Evolutionary conservation across 352 stramenopile genomes (phyloP).

Genomic region (Phytophthora macrochlamydospora): DNA sequence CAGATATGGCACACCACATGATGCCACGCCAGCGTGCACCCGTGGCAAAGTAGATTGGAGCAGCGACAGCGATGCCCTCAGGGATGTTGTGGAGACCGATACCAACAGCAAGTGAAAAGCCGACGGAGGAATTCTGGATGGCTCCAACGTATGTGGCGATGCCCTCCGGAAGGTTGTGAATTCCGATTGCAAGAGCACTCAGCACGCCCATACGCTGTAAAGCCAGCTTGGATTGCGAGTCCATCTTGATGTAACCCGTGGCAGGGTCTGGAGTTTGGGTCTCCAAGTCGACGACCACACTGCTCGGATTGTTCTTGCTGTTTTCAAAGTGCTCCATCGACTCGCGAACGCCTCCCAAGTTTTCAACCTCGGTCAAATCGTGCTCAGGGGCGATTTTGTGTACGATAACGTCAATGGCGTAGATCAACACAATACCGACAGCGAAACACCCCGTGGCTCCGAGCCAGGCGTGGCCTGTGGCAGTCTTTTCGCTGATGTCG

Average conservation of each 20-base stretch:
- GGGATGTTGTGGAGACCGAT: slow-evolving; percentile 98
- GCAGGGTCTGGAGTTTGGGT: slow-evolving; percentile 22
- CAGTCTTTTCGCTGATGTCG: slow-evolving; percentile 34
- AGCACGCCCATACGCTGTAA: slow-evolving; percentile 88
- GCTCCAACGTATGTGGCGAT: slow-evolving; percentile 95
- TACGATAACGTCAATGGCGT: slow-evolving; percentile 48
- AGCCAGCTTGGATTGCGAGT: slow-evolving; percentile 25
- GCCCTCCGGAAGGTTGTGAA: slow-evolving; percentile 97
- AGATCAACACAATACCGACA: slow-evolving; percentile 72
- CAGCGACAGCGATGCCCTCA: slow-evolving; percentile 94
- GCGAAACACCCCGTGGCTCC: slow-evolving; percentile 88
- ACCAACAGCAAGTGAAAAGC: slow-evolving; percentile 91
- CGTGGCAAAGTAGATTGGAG: slow-evolving; percentile 97
- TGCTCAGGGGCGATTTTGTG: slow-evolving; percentile 41
- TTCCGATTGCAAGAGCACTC: slow-evolving; percentile 90
- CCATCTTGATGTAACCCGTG: slow-evolving; percentile 27
- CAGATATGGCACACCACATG: slow-evolving; percentile 90
- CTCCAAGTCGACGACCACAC: slow-evolving; percentile 27
- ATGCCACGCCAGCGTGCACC: slow-evolving; percentile 93
- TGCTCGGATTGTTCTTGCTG: slow-evolving; percentile 17
- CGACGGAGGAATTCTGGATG: slow-evolving; percentile 90
- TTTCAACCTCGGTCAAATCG: slow-evolving; percentile 42
- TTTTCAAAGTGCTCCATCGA: slow-evolving; percentile 36
- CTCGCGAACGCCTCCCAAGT: slow-evolving; percentile 32
- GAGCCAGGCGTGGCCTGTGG: slow-evolving; percentile 66